Evolutionary conservation across 2,329 filamentous ascomycete species (phyloP), one percentile per base, ranked within the genome.

Genomic region (Elsinoe arachidis): DNA sequence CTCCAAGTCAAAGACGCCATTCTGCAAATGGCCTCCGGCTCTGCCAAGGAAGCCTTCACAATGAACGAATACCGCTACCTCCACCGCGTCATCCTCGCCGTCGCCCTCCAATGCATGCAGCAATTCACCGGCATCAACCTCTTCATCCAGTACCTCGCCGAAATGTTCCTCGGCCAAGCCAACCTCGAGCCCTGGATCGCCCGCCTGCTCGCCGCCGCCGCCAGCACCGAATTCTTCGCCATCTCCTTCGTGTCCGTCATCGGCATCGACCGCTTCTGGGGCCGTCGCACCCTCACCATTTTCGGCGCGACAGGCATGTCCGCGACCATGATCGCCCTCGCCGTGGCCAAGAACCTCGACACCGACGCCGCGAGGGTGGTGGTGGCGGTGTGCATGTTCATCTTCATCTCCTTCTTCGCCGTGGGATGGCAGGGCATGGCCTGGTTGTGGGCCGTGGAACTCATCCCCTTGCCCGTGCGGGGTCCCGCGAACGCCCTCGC

Each of bases 311-410:
- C 60, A 2, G 68, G 67, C 0, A 83, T 85, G 74, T 82, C 68
- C 44, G 47, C 69, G 12, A 66, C 63, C 46, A 68, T 69, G 63
- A 65, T 69, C 43, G 60, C 61, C 10, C 57, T 69, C 3, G 72
- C 75, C 5, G 65, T 74, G 33, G 67, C 69, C 64, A 60, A 68
- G 21, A 73, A 70, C 51, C 60, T 69, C 21, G 64, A 69, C 0
- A 82, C 83, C 72, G 81, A 82, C 30, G 68, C 78, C 14, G 67
- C 73, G 2, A 72, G 74, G 53, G 72, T 75, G 1, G 83, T 82
- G 55, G 89, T 90, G 86, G 79, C 83, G 1, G 77, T 88, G 14
- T 83, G 84, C 63, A 73, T 85, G 38, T 85, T 85, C 66, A 75
- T 81, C 12, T 84, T 83, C 69, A 83, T 81, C 65, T 79, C 78